A percentile compares a stretch with the other conserved stretches of the same genome.
phyloP scores from a whole-genome alignment of 164 flowering plant genomes.

The Liquidambar formosana region DNA sequence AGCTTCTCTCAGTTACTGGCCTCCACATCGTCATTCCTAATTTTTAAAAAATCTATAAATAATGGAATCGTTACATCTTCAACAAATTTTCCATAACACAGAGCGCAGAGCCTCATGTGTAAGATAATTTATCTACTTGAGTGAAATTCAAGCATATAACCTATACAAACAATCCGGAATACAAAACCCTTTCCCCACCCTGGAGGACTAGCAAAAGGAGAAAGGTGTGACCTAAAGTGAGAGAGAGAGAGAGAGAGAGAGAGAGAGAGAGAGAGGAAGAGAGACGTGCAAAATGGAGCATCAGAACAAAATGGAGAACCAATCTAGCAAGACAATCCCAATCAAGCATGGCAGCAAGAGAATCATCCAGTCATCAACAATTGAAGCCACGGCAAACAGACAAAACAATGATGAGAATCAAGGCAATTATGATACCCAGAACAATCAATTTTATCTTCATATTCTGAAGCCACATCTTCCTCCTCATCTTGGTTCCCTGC shows the following conservation, averaged over 20 bases:
- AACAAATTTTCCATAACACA: not conserved
- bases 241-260: not conserved
- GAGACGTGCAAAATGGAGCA: no score
- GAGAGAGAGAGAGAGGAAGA: not conserved
- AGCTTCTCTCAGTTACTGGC: no score
- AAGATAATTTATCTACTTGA: constrained; percentile 1
- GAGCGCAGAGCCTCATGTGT: not conserved
- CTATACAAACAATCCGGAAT: constrained; percentile 23
- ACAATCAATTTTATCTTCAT: constrained; percentile 16
- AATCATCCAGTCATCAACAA: constrained; percentile 25
- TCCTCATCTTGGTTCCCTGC: constrained; percentile 13
- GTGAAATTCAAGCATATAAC: constrained; percentile 10
- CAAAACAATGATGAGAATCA: constrained; percentile 28
- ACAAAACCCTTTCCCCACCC: constrained; percentile 10
- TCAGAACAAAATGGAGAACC: constrained; percentile 6
- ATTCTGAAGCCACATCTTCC: constrained; percentile 16
- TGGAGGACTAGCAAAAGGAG: constrained; percentile 10
- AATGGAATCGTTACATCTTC: constrained; percentile 7
- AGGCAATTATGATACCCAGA: constrained; percentile 10
- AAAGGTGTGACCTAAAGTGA: not conserved
- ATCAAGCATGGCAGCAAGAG: constrained; percentile 4
- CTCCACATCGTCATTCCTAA: not conserved
- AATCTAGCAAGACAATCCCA: constrained; percentile 3
- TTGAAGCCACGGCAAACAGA: constrained; percentile 52
- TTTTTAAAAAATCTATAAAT: no score